Evolutionary conservation across 768 basidiomycete genomes (phyloP).

Genomic region (Pleurotus cornucopiae): DNA sequence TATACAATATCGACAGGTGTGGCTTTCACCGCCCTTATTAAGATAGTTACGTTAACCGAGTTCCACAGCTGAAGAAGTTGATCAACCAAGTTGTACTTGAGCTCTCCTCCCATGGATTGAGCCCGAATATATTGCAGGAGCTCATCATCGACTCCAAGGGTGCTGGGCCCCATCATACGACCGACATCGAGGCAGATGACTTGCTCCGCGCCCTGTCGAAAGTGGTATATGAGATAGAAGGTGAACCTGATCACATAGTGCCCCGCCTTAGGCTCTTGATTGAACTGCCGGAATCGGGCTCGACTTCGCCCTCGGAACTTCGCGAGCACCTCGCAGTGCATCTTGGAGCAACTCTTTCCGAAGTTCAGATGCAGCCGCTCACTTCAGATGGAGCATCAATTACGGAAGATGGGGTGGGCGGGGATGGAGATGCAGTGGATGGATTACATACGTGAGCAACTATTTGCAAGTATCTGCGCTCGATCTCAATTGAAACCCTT

Average conservation of each 20-base stretch:
- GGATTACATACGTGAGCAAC: background rate
- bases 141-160: slow-evolving; percentile 20
- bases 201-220: slow-evolving; percentile 14
- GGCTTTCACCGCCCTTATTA: background rate
- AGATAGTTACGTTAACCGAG: background rate
- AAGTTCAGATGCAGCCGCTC: too few species aligned
- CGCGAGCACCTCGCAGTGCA: too few species aligned
- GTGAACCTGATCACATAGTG: slow-evolving; percentile 42
- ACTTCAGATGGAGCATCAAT: too few species aligned
- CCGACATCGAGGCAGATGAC: slow-evolving; percentile 5
- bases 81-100: slow-evolving; percentile 82
- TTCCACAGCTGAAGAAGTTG: slow-evolving; percentile 82
- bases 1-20: slow-evolving; percentile 80
- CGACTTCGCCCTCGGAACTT: slow-evolving; percentile 10
- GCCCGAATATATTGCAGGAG: slow-evolving; percentile 43
- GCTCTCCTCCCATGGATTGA: slow-evolving; percentile 65
- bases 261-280: slow-evolving; percentile 56
- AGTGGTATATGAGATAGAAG: slow-evolving; percentile 56
- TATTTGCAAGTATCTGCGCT: slow-evolving; percentile 5
- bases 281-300: slow-evolving; percentile 18
- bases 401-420: too few species aligned
- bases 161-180: background rate
- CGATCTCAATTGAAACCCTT: background rate
- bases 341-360: too few species aligned
- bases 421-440: too few species aligned